Base-by-base conservation (phyloP, 331 rosid genomes). In the Rosa hybrid region DNA sequence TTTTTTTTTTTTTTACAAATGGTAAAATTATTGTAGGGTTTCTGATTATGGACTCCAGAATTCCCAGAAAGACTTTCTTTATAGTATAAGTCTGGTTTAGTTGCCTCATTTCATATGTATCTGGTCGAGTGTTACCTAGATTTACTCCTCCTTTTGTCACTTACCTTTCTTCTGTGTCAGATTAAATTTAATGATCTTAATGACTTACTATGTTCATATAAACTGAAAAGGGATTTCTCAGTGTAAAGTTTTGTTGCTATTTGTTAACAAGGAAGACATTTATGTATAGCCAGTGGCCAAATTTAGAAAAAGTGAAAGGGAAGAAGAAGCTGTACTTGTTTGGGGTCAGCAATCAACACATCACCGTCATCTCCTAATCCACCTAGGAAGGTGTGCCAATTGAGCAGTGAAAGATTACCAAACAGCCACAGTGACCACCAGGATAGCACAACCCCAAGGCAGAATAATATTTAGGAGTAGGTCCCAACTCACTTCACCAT, bases 321-420 rank as follows among this genome's bases (percentile, higher is more conserved):
- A 79, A 56, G 50, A 69, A 57, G 51, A 27, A 16, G 44, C 45
- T 49, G 71, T 34, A 75, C 72, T 45, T 75, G 81, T 20, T 76
- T 5, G 2, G 44, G 68, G 56, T 57, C 6, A 51, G 77, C 46
- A 48, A 77, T 76, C 83, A 67, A 59, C 68, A 21, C 78, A 82
- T 79, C 94, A 84, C 84, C 70, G 84, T 86, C 80, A 82, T 76
- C 87, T 81, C 81, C 73, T 85, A 83, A 89, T 84, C 86, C 81
- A 65, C 78, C 74, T 89, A 81, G 87, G 77, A 71, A 74, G 77
- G 82, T 78, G 93, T 87, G 78, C 78, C 84, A 21, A 34, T 57
- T 4, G 83, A 53, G 49, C 75, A 81, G 75, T 21, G 65, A 68
- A 57, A 12, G 44, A 68, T 64, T 16, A 59, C 78, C 44, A 41